Evolutionary conservation across 2,329 filamentous ascomycete species (phyloP), one percentile per base, ranked within the genome.

Genomic region (Zymoseptoria crescenta): DNA sequence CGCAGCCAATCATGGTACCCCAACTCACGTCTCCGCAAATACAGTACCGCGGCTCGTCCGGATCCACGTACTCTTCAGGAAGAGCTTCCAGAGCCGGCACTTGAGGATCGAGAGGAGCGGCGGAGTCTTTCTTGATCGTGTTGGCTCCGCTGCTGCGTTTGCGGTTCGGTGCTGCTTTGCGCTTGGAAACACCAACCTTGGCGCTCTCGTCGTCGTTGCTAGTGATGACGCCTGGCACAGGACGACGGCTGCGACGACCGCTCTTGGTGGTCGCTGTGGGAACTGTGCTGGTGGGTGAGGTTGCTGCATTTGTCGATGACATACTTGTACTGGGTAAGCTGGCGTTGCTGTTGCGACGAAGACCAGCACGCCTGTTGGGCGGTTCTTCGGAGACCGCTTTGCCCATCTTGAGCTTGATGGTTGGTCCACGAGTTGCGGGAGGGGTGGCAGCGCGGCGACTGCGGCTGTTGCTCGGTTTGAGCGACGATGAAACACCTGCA

Each of bases 1-100:
- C 89, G 74, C 89, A 94, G 61, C 84, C 83, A 70, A 94, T 89
- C 89, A 94, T 94, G 20, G 82, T 85, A 56, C 89, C 89, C 70
- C 87, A 92, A 71, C 87, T 91, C 56, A 94, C 87, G 59, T 89
- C 80, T 66, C 89, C 87, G 73, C 89, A 94, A 57, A 87, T 73
- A 70, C 89, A 94, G 73, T 94, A 94, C 62, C 83, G 79, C 49
- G 86, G 82, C 76, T 94, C 89, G 57, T 90, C 77, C 0, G 88
- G 86, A 69, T 91, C 88, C 68, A 92, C 87, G 29, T 66, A 61
- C 28, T 79, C 76, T 66, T 69, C 70, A 2, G 60, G 59, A 1
- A 41, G 35, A 4, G 49, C 58, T 27, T 65, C 63, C 13, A 52
- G 55, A 4, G 58, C 57, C 29, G 52, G 53, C 19, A 54, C 57